phyloP scores from a whole-genome alignment of 1,284 basidiomycete genomes.

The Cystobasidium pallidum region DNA sequence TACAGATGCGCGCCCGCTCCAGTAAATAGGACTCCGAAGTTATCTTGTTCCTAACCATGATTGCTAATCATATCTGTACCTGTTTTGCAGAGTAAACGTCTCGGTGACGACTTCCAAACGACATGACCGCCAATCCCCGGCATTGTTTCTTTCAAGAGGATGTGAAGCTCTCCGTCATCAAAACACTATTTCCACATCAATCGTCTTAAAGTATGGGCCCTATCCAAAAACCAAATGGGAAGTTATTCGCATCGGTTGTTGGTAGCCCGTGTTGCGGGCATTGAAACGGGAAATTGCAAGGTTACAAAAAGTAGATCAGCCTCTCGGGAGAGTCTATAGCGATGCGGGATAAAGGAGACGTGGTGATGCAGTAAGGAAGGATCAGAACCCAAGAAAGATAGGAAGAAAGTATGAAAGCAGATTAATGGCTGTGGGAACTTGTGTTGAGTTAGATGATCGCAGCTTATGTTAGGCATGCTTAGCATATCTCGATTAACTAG shows the following conservation, averaged over 20 bases:
- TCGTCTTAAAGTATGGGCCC: neutral
- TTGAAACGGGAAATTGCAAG: neutral
- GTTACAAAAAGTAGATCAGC: neutral
- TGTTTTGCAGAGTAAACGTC: conserved; percentile 36
- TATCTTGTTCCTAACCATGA: neutral
- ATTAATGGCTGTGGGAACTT: neutral
- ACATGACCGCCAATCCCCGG: neutral
- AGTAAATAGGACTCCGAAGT: conserved; percentile 24
- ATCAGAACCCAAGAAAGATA: neutral
- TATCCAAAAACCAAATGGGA: conserved; percentile 15
- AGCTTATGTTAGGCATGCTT: conserved; percentile 8
- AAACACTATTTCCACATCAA: neutral
- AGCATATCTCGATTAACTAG: neutral
- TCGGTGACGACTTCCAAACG: neutral
- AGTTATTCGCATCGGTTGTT: neutral
- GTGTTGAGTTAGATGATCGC: neutral
- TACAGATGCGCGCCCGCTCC: conserved; percentile 44
- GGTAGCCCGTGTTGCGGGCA: conserved; percentile 4
- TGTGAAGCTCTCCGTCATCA: neutral
- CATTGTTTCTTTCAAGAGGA: conserved; percentile 12
- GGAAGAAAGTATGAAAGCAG: conserved; percentile 16
- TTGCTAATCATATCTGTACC: neutral
- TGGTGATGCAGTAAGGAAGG: neutral
- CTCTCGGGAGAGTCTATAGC: neutral
- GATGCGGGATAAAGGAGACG: neutral